A percentile compares a stretch with the other conserved stretches of the same genome.
These are phyloP conservation scores for Phytophthora podocarpi DNA, from an alignment of 352 stramenopile genomes.

Conservation along the genomic window DNA sequence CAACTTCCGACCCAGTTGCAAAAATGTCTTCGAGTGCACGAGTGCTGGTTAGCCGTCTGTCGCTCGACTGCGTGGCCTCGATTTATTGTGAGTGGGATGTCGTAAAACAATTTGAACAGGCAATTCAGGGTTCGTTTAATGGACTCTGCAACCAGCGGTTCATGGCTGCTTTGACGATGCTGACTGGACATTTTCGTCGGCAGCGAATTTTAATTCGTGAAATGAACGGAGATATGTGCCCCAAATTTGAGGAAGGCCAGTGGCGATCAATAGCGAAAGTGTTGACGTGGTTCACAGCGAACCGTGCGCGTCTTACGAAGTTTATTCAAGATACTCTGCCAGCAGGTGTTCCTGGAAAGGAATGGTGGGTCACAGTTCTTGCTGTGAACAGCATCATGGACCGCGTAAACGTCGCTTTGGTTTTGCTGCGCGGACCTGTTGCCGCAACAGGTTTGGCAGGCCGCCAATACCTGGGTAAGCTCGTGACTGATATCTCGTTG, in stretches of 20 bases:
- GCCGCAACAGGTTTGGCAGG: background rate
- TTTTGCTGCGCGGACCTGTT: constrained; percentile 3
- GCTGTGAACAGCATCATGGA: constrained; percentile 35
- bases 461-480: constrained; percentile 26
- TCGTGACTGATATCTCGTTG: constrained; percentile 26
- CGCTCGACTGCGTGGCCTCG: constrained; percentile 16
- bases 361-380: constrained; percentile 38
- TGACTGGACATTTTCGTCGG: constrained; percentile 28
- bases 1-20: constrained; percentile 8
- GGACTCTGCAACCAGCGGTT: constrained; percentile 29
- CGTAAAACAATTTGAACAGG: constrained; percentile 22
- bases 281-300: constrained; percentile 23
- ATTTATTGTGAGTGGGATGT: constrained; percentile 27
- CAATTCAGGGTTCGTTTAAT: constrained; percentile 27
- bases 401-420: constrained; percentile 22
- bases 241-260: constrained; percentile 29
- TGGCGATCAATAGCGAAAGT: constrained; percentile 31
- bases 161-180: constrained; percentile 16
- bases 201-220: constrained; percentile 25
- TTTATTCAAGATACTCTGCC: constrained; percentile 20
- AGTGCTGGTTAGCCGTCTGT: constrained; percentile 15
- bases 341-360: constrained; percentile 20
- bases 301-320: constrained; percentile 21
- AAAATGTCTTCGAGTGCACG: constrained; percentile 25
- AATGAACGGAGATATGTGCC: constrained; percentile 34